Evolutionary conservation across 495 filamentous ascomycete genomes (phyloP).

Genomic region (Penicillium argentinense): DNA sequence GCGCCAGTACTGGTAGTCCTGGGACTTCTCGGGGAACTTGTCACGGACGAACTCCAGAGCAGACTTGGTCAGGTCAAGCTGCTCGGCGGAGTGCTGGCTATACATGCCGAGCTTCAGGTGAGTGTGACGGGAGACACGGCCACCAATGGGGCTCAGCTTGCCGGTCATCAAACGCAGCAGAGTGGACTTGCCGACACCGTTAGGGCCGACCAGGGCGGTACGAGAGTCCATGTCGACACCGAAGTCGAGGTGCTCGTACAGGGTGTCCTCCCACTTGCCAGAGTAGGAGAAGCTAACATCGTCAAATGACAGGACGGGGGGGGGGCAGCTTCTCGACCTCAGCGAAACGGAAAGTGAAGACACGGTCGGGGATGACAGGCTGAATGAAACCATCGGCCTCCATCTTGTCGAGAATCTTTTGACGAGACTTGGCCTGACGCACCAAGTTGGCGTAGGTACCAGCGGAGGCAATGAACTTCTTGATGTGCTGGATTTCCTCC

Average conservation of each 20-base stretch:
- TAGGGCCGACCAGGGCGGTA: conserved; percentile 94
- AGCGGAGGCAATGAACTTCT: conserved; percentile 99
- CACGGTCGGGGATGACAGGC: conserved; percentile 77
- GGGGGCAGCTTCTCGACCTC: conserved; percentile 97
- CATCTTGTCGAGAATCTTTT: conserved; percentile 99
- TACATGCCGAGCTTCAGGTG: conserved; percentile 98
- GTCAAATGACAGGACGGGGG: conserved; percentile 94
- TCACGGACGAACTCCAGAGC: conserved; percentile 96
- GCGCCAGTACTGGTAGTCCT: conserved; percentile 99
- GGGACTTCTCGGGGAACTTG: conserved; percentile 82
- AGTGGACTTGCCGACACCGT: conserved; percentile 99
- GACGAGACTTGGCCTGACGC: conserved; percentile 95
- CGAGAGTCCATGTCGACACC: conserved; percentile 99
- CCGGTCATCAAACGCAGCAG: conserved; percentile 96
- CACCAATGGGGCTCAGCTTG: conserved; percentile 81
- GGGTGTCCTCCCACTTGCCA: conserved; percentile 80
- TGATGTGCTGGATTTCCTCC: conserved; percentile 98
- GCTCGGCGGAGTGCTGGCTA: conserved; percentile 96
- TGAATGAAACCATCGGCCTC: conserved; percentile 98
- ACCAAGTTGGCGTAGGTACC: conserved; percentile 99
- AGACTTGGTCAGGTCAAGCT: conserved; percentile 97
- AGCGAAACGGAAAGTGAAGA: conserved; percentile 98
- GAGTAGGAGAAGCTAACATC: conserved; percentile 98
- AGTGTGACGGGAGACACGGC: conserved; percentile 84
- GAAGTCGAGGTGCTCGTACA: conserved; percentile 95